These are phyloP conservation scores for Fusarium continuum DNA, from an alignment of 2,329 filamentous ascomycete genomes.

Conservation along the genomic window DNA sequence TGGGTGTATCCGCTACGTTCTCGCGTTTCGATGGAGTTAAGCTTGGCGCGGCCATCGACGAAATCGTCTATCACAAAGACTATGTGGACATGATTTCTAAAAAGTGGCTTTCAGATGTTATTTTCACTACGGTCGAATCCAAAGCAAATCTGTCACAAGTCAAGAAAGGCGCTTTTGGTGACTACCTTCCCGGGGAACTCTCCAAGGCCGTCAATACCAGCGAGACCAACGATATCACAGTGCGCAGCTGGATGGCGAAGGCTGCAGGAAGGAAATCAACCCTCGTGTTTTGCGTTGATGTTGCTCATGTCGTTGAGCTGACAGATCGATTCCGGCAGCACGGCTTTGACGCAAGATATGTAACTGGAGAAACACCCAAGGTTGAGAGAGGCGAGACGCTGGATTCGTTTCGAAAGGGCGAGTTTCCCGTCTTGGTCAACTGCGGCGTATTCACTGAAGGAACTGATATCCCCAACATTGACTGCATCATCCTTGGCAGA, in stretches of 20 bases:
- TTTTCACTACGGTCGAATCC: constrained; percentile 92
- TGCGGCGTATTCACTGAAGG: constrained; percentile 98
- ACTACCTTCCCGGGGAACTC: constrained; percentile 82
- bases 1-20: constrained; percentile 88
- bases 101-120: constrained; percentile 90
- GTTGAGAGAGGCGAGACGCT: constrained; percentile 74
- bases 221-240: constrained; percentile 82
- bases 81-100: constrained; percentile 78
- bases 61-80: constrained; percentile 93
- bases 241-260: constrained; percentile 85
- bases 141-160: constrained; percentile 81
- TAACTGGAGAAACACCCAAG: constrained; percentile 83
- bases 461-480: constrained; percentile 96
- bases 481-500: constrained; percentile 87
- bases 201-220: constrained; percentile 85
- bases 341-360: constrained; percentile 83
- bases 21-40: constrained; percentile 83
- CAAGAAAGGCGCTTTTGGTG: constrained; percentile 68
- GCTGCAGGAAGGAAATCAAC: constrained; percentile 81
- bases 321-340: constrained; percentile 78
- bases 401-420: constrained; percentile 76
- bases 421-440: constrained; percentile 90
- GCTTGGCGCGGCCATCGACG: constrained; percentile 86
- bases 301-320: constrained; percentile 80
- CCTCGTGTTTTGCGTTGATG: constrained; percentile 91